Percentiles rank a stretch among this genome's conserved stretches.
phyloP scores from a whole-genome alignment of 192 early-diverging fungal species.

The Anaeromyces robustus region DNA sequence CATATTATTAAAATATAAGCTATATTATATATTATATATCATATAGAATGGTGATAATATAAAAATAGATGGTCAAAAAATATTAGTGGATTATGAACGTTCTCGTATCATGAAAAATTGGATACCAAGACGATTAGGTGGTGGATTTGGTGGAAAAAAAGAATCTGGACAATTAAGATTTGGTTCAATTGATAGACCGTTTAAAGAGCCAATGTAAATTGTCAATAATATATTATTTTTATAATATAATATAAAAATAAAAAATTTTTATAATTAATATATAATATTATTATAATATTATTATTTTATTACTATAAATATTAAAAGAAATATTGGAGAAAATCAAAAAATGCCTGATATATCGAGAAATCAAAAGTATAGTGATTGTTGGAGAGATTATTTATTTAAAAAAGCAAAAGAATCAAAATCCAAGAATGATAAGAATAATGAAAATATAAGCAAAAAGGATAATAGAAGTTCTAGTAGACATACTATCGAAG shows the following conservation, averaged over 20 bases:
- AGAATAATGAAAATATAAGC: background rate
- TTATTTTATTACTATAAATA: background rate
- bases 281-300: too few relatives aligned
- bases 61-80: background rate
- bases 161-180: background rate
- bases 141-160: background rate
- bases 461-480: background rate
- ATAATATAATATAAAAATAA: background rate
- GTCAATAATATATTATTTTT: background rate
- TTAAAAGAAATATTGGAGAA: background rate
- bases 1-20: too few relatives aligned
- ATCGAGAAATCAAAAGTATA: background rate
- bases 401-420: background rate
- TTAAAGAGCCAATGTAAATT: background rate
- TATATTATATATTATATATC: too few relatives aligned
- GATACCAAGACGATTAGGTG: background rate
- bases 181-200: background rate
- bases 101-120: background rate
- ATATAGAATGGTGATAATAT: background rate
- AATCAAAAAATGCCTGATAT: background rate
- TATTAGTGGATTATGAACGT: background rate
- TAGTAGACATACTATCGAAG: too few relatives aligned
- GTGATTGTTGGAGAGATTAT: background rate
- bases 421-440: background rate
- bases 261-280: too few relatives aligned